Percentiles rank a stretch among this genome's conserved stretches.
These are phyloP conservation scores for Prunus mume DNA, from an alignment of 306 rosid species.

Conservation along the genomic window DNA sequence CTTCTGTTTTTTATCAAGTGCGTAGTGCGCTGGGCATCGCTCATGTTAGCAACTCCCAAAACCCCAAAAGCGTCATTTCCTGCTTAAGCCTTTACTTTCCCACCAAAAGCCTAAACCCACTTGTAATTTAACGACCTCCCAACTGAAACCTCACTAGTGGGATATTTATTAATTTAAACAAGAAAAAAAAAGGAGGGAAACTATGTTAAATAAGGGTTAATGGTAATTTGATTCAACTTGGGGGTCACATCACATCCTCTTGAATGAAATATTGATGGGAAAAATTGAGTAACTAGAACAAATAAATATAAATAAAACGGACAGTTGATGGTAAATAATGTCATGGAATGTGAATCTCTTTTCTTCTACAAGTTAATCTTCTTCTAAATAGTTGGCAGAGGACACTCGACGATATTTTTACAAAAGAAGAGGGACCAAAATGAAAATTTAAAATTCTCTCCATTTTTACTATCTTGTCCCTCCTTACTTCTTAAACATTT, in stretches of 20 bases:
- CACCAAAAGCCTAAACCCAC: constrained; percentile 7
- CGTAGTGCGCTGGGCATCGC: not conserved
- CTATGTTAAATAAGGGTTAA: no score
- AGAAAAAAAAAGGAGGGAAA: no score
- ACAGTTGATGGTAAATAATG: not conserved
- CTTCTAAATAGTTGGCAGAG: not conserved
- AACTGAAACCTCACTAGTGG: no score
- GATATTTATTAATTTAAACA: no score
- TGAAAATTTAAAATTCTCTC: constrained; percentile 10
- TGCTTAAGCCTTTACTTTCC: not conserved
- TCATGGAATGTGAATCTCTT: constrained; percentile 8
- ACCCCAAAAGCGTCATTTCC: not conserved
- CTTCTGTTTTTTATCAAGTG: not conserved
- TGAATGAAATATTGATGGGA: not conserved
- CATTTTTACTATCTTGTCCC: constrained; percentile 14
- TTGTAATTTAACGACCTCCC: not conserved
- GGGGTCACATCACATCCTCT: no score
- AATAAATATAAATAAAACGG: not conserved
- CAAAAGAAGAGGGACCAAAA: constrained; percentile 32
- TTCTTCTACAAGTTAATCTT: constrained; percentile 28
- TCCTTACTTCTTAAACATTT: not conserved
- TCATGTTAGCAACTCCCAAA: constrained; percentile 3
- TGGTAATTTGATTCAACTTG: no score
- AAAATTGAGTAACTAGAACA: not conserved
- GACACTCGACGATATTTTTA: not conserved